Evolutionary conservation across 2,329 filamentous ascomycete genomes (phyloP).

Genomic region (Magnaporthiopsis rhizophila): DNA sequence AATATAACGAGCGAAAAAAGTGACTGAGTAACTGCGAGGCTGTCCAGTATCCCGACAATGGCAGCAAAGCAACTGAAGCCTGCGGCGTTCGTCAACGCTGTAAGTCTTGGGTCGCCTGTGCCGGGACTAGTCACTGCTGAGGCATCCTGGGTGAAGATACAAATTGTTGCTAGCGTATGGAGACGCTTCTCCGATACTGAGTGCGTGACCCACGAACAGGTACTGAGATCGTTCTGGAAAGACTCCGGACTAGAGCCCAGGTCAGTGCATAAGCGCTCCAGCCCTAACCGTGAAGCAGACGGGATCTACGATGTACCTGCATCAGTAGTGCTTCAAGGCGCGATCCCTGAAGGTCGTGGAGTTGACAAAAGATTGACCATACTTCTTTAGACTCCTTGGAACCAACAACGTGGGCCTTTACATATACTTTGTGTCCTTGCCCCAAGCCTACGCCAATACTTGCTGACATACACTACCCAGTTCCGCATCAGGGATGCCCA

Average conservation of each 20-base stretch:
- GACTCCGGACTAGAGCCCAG: constrained; percentile 85
- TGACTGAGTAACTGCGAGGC: not conserved
- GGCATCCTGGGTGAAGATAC: too few species aligned
- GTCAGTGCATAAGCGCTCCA: constrained; percentile 36
- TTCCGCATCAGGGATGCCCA: constrained; percentile 58
- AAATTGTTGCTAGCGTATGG: not conserved
- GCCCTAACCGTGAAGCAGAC: not conserved
- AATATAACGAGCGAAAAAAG: not conserved
- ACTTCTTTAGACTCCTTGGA: constrained; percentile 29
- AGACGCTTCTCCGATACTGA: not conserved
- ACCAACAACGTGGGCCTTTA: constrained; percentile 18
- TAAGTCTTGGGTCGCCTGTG: constrained; percentile 8
- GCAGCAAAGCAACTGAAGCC: constrained; percentile 19
- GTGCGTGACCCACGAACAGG: constrained; percentile 37
- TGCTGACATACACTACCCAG: constrained; percentile 31
- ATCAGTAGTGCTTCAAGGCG: not conserved
- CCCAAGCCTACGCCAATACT: not conserved
- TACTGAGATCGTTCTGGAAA: constrained; percentile 76
- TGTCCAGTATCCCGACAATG: constrained; percentile 15
- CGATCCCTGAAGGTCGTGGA: not conserved
- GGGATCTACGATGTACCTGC: not conserved
- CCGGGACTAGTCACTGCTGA: too few species aligned
- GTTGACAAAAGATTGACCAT: not conserved
- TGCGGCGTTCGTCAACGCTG: constrained; percentile 24
- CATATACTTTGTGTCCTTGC: not conserved